Evolutionary conservation across 352 stramenopile genomes (phyloP).

Genomic region (Thraustotheca clavata): DNA sequence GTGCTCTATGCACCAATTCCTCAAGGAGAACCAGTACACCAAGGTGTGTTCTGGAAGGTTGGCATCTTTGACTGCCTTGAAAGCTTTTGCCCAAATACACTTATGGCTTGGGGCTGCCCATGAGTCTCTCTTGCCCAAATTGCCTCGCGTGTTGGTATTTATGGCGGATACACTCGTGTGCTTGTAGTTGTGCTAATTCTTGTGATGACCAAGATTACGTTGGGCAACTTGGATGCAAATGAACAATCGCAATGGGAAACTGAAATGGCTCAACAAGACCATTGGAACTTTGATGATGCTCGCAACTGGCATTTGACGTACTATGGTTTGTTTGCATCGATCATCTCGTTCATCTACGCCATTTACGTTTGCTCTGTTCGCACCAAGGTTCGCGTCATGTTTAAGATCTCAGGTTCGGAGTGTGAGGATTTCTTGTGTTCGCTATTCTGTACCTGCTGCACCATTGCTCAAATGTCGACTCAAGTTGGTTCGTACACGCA

Average conservation of each 20-base stretch:
- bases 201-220: background rate
- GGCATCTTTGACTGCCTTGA: slow-evolving; percentile 12
- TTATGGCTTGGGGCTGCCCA: slow-evolving; percentile 4
- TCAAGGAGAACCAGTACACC: background rate
- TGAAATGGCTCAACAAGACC: slow-evolving; percentile 5
- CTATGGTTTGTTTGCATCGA: background rate
- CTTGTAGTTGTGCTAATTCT: background rate
- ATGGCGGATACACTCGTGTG: slow-evolving; percentile 5
- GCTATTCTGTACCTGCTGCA: slow-evolving; percentile 1
- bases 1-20: background rate
- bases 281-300: background rate
- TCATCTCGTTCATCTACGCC: background rate
- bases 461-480: slow-evolving; percentile 1
- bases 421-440: slow-evolving; percentile 16
- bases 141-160: slow-evolving; percentile 8
- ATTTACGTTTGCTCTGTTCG: background rate
- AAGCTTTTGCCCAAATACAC: background rate
- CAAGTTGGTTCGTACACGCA: background rate
- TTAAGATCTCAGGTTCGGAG: background rate
- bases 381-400: background rate
- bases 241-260: no score
- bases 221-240: background rate
- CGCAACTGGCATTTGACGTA: background rate
- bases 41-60: slow-evolving; percentile 13
- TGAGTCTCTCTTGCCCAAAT: slow-evolving; percentile 15